Evolutionary conservation across 2,329 filamentous ascomycete species (phyloP).

Genomic region (Fusarium sp.): DNA sequence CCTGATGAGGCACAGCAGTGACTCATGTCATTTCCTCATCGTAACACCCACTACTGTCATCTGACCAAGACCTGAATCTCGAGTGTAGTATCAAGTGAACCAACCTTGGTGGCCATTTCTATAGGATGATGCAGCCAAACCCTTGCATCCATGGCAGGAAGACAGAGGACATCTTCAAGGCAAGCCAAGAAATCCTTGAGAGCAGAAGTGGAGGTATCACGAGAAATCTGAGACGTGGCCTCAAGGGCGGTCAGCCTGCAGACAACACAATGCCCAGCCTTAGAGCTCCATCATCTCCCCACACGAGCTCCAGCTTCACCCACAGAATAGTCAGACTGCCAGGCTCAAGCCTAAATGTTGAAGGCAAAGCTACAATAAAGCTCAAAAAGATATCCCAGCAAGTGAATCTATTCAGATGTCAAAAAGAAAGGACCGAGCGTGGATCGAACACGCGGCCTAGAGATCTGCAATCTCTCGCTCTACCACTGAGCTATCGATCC

Average conservation of each 20-base stretch:
- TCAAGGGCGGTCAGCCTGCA: background rate
- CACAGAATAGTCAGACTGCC: background rate
- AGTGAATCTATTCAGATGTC: background rate
- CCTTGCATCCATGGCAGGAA: background rate
- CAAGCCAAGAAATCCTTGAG: background rate
- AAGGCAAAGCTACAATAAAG: too few relatives aligned
- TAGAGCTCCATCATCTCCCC: background rate
- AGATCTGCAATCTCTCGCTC: slow-evolving; percentile 41
- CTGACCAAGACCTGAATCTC: background rate
- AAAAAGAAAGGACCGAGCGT: slow-evolving; percentile 38
- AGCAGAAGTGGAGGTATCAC: background rate
- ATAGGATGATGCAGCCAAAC: background rate
- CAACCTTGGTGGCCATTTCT: too few relatives aligned
- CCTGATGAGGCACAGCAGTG: background rate
- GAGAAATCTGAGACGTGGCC: background rate
- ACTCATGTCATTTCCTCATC: background rate
- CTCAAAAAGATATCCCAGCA: background rate
- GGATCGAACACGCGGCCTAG: slow-evolving; percentile 40
- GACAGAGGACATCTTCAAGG: background rate
- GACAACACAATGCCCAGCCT: background rate
- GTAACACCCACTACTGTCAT: background rate
- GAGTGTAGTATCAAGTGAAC: background rate
- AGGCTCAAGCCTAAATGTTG: background rate
- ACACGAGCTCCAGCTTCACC: background rate
- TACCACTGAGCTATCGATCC: slow-evolving; percentile 42